Percentiles rank a stretch among this genome's conserved stretches.
Evolutionary conservation across 2,329 filamentous ascomycete genomes (phyloP).

Genomic region (Penicillium capsulatum): DNA sequence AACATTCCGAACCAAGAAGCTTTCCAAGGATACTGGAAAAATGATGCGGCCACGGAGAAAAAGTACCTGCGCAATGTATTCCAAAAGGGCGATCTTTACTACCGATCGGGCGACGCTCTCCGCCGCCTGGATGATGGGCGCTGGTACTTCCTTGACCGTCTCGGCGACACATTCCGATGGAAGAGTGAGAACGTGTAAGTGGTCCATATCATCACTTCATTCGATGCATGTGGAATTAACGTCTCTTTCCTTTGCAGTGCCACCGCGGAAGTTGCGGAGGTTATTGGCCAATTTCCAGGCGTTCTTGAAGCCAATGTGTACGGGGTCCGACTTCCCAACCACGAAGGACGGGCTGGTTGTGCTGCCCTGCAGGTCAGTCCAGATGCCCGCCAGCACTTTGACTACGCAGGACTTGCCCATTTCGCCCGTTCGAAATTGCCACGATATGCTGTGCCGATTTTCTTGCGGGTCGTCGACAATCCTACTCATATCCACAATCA

Average conservation of each 20-base stretch:
- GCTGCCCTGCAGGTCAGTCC: slow-evolving; percentile 55
- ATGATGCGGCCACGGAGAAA: slow-evolving; percentile 61
- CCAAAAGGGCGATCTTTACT: slow-evolving; percentile 63
- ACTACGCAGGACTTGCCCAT: slow-evolving; percentile 57
- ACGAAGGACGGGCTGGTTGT: slow-evolving; percentile 66
- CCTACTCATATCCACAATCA: slow-evolving; percentile 57
- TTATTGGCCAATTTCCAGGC: slow-evolving; percentile 56
- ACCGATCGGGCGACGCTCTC: slow-evolving; percentile 64
- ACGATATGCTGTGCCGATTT: slow-evolving; percentile 70
- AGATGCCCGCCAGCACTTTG: slow-evolving; percentile 47
- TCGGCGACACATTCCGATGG: slow-evolving; percentile 73
- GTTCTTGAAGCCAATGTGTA: slow-evolving; percentile 67
- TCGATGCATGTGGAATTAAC: too few relatives aligned
- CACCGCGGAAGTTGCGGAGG: slow-evolving; percentile 63
- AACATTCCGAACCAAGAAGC: slow-evolving; percentile 52
- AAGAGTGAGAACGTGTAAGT: slow-evolving; percentile 63
- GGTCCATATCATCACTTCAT: not conserved
- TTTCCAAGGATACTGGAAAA: slow-evolving; percentile 68
- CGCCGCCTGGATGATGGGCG: slow-evolving; percentile 58
- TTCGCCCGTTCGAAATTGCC: slow-evolving; percentile 60
- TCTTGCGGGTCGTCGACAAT: slow-evolving; percentile 58
- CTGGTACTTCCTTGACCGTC: slow-evolving; percentile 66
- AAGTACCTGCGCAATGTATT: slow-evolving; percentile 65
- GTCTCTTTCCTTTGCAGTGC: too few relatives aligned
- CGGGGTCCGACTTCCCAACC: slow-evolving; percentile 60